Percentiles rank a stretch among this genome's conserved stretches.
These are phyloP conservation scores for Pyrenochaeta sp. DNA, from an alignment of 2,329 filamentous ascomycete genomes.

Conservation along the genomic window DNA sequence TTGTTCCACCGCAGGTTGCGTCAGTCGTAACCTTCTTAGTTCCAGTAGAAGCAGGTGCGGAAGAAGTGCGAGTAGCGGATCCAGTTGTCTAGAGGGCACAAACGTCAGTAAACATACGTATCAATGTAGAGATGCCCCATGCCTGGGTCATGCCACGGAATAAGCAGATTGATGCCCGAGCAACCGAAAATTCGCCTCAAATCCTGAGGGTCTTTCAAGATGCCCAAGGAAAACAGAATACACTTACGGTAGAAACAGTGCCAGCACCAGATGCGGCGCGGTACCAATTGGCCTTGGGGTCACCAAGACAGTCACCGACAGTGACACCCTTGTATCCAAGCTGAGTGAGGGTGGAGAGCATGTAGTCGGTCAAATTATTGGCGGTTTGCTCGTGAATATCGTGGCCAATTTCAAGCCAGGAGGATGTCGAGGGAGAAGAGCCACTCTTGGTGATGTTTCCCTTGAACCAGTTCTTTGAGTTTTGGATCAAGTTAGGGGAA, in stretches of 20 bases:
- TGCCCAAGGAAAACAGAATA: conserved; percentile 8
- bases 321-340: conserved; percentile 56
- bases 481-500: conserved; percentile 56
- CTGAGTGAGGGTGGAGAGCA: conserved; percentile 50
- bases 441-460: conserved; percentile 50
- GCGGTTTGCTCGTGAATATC: conserved; percentile 58
- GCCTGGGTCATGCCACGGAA: background rate
- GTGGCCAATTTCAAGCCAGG: conserved; percentile 63
- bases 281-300: conserved; percentile 58
- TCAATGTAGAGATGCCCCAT: no score
- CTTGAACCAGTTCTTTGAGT: conserved; percentile 63
- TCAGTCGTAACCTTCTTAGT: conserved; percentile 48
- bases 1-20: conserved; percentile 52
- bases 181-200: conserved; percentile 11
- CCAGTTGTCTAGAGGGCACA: conserved; percentile 4
- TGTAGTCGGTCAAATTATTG: conserved; percentile 52
- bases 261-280: conserved; percentile 50
- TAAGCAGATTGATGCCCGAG: no score
- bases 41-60: conserved; percentile 20
- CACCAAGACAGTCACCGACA: conserved; percentile 57
- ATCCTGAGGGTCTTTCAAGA: conserved; percentile 11
- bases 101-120: no score
- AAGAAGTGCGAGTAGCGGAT: conserved; percentile 6
- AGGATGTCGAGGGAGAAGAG: conserved; percentile 27
- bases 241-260: conserved; percentile 30